Evolutionary conservation across 305 asterid genomes (phyloP).

Genomic region (Euphrasia arctica): DNA sequence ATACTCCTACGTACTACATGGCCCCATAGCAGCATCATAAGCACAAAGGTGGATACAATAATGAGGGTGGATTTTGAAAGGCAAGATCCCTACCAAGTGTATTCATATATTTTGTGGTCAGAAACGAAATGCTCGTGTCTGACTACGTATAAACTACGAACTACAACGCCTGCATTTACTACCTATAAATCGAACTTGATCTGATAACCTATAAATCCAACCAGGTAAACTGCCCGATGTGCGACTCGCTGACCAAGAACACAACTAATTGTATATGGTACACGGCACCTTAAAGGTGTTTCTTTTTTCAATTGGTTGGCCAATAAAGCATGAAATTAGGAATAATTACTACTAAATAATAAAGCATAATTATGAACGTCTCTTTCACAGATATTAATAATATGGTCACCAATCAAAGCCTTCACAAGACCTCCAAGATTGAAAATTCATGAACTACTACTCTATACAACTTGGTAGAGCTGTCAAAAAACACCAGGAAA

Average conservation of each 20-base stretch:
- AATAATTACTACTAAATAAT: not conserved
- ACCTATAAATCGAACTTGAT: not conserved
- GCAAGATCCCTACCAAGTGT: too few relatives aligned
- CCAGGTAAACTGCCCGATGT: too few relatives aligned
- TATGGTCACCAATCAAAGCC: slow-evolving; percentile 55
- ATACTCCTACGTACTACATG: too few relatives aligned
- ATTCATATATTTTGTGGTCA: not conserved
- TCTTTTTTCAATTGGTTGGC: not conserved
- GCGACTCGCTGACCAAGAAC: not conserved
- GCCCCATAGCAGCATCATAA: too few relatives aligned
- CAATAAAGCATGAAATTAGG: slow-evolving; percentile 6
- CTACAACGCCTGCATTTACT: not conserved
- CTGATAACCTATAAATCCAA: not conserved
- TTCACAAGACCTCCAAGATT: slow-evolving; percentile 56
- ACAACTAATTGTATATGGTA: not conserved
- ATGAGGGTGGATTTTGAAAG: too few relatives aligned
- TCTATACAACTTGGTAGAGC: slow-evolving; percentile 1
- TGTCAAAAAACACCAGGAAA: not conserved
- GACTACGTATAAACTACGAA: too few relatives aligned
- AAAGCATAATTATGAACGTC: not conserved
- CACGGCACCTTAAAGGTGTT: not conserved
- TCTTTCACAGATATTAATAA: not conserved
- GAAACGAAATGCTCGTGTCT: too few relatives aligned
- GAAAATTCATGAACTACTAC: not conserved
- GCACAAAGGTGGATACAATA: too few relatives aligned